Percentiles rank a stretch among this genome's conserved stretches.
phyloP scores from a whole-genome alignment of 2,329 filamentous ascomycete species.

The Myriosclerotinia curreyana region DNA sequence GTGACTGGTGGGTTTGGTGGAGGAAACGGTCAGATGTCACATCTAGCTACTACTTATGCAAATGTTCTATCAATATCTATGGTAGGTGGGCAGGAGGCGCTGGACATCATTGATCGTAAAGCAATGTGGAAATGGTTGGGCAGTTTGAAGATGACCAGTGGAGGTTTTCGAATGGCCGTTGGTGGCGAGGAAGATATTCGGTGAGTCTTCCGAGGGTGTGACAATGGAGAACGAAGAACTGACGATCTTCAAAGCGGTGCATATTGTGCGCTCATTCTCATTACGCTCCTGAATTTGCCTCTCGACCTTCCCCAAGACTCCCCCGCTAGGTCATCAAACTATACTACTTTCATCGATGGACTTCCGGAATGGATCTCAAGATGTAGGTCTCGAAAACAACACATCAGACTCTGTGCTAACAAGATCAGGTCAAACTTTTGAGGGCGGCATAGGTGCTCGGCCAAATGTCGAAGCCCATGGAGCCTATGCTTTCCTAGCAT shows the following conservation, averaged over 20 bases:
- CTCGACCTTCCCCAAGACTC: conserved; percentile 72
- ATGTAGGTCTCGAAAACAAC: conserved; percentile 56
- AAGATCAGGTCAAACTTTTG: conserved; percentile 76
- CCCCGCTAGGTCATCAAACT: conserved; percentile 60
- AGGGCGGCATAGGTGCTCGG: conserved; percentile 85
- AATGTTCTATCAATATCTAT: conserved; percentile 73
- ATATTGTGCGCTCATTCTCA: conserved; percentile 83
- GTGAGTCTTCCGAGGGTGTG: conserved; percentile 47
- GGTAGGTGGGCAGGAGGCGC: conserved; percentile 71
- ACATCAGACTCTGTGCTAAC: conserved; percentile 11
- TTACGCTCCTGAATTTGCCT: conserved; percentile 80
- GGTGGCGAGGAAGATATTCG: conserved; percentile 91
- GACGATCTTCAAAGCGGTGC: conserved; percentile 61
- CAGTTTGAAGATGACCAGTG: conserved; percentile 77
- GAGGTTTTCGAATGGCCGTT: conserved; percentile 83
- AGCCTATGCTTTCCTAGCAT: conserved; percentile 91
- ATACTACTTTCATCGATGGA: conserved; percentile 65
- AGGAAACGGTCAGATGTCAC: conserved; percentile 85
- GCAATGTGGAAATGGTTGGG: conserved; percentile 91
- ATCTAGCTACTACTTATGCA: conserved; percentile 87
- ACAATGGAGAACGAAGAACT: conserved; percentile 18
- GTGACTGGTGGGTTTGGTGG: conserved; percentile 82
- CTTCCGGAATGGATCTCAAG: conserved; percentile 76
- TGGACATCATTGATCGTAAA: conserved; percentile 74
- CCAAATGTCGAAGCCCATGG: conserved; percentile 92